These are phyloP conservation scores for Diaporthe sp. DNA, from an alignment of 2,329 filamentous ascomycete species.

Conservation along the genomic window DNA sequence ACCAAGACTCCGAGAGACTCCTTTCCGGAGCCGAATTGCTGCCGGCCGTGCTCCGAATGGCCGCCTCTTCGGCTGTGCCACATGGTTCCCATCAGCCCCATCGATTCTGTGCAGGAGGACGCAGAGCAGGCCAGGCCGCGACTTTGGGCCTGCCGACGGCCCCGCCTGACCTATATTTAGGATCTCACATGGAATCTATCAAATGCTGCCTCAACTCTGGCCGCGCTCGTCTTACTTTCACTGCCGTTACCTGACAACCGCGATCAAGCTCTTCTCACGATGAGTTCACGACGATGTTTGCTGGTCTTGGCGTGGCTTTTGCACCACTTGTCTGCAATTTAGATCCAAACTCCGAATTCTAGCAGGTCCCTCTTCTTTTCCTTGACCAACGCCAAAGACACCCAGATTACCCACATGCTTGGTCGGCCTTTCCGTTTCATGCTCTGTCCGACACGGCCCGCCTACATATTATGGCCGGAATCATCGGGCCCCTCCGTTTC, in stretches of 20 bases:
- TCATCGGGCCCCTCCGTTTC: background rate
- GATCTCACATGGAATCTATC: background rate
- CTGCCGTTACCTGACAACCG: background rate
- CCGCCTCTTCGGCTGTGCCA: background rate
- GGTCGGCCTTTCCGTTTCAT: background rate
- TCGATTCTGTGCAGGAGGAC: background rate
- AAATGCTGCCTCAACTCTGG: no score
- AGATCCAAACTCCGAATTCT: background rate
- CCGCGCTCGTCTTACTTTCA: background rate
- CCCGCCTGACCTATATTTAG: background rate
- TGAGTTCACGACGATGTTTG: background rate
- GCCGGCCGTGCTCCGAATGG: background rate
- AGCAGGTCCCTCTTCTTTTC: background rate
- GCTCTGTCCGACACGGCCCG: background rate
- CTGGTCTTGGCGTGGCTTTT: background rate
- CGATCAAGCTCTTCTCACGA: background rate
- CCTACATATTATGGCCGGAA: background rate
- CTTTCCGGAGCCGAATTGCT: background rate
- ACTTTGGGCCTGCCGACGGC: background rate
- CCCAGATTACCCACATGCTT: background rate
- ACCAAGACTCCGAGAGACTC: background rate
- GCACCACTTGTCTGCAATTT: background rate
- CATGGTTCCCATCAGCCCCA: background rate
- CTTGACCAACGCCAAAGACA: background rate
- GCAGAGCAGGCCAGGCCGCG: no score